These are phyloP conservation scores for Tulasnella sp. DNA, from an alignment of 768 basidiomycete species.

Conservation along the genomic window DNA sequence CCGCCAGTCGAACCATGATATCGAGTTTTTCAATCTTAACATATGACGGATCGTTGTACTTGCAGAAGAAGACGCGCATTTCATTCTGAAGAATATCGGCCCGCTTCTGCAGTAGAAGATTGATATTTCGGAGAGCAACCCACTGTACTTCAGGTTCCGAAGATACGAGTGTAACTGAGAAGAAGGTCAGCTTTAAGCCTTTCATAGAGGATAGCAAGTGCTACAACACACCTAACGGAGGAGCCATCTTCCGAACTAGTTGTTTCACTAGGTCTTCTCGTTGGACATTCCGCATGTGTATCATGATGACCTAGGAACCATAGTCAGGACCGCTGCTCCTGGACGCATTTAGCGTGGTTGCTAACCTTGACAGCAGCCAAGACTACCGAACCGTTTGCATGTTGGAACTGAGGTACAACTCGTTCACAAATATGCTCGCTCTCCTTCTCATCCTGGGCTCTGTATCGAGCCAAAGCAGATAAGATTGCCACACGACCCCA, in stretches of 20 bases:
- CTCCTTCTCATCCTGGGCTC: conserved; percentile 85
- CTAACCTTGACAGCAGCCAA: conserved; percentile 92
- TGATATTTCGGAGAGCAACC: conserved; percentile 97
- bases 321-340: neutral
- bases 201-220: neutral
- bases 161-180: conserved; percentile 82
- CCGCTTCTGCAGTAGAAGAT: conserved; percentile 92
- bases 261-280: conserved; percentile 84
- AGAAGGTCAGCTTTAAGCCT: neutral
- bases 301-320: conserved; percentile 82
- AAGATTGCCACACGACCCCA: conserved; percentile 97
- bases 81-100: conserved; percentile 89
- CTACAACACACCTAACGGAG: conserved; percentile 60
- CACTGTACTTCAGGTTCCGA: conserved; percentile 98
- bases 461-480: conserved; percentile 82
- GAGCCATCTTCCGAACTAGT: conserved; percentile 95
- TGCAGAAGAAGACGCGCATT: conserved; percentile 99
- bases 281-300: conserved; percentile 83
- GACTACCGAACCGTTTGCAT: conserved; percentile 93
- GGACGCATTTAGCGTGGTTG: conserved; percentile 24
- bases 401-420: conserved; percentile 98
- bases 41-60: conserved; percentile 99
- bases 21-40: conserved; percentile 98
- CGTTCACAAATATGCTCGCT: conserved; percentile 99
- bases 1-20: conserved; percentile 96